phyloP scores from a whole-genome alignment of 2,329 filamentous ascomycete genomes.

The Colletotrichum sp. region DNA sequence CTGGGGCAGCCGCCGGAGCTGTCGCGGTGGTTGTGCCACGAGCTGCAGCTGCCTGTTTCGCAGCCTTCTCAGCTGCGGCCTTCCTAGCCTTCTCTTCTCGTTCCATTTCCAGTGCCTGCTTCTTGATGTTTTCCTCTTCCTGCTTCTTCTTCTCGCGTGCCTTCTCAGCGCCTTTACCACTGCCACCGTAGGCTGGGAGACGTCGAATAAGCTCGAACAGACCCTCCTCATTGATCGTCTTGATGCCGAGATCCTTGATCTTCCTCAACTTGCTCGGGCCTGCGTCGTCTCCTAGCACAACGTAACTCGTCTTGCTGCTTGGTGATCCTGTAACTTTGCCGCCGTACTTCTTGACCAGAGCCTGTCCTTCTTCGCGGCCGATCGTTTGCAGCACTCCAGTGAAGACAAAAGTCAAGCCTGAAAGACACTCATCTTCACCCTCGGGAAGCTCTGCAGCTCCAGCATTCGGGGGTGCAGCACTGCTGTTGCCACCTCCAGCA shows the following conservation, averaged over 20 bases:
- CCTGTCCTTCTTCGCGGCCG: slow-evolving; percentile 83
- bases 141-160: slow-evolving; percentile 83
- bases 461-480: slow-evolving; percentile 64
- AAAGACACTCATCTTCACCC: slow-evolving; percentile 87
- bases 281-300: slow-evolving; percentile 89
- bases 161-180: slow-evolving; percentile 86
- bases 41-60: slow-evolving; percentile 54
- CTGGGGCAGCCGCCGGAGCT: slow-evolving; percentile 42
- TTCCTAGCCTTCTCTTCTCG: slow-evolving; percentile 71
- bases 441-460: slow-evolving; percentile 76
- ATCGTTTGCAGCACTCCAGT: slow-evolving; percentile 85
- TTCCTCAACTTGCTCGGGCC: slow-evolving; percentile 92
- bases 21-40: slow-evolving; percentile 43
- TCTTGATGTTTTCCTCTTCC: slow-evolving; percentile 82
- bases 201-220: slow-evolving; percentile 83
- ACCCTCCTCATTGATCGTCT: slow-evolving; percentile 93
- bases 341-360: slow-evolving; percentile 89
- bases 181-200: slow-evolving; percentile 85
- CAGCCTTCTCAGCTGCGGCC: slow-evolving; percentile 56
- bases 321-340: slow-evolving; percentile 87
- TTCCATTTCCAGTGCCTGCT: slow-evolving; percentile 86
- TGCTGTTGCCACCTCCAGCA: slow-evolving; percentile 63
- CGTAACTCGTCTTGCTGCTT: slow-evolving; percentile 92
- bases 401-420: slow-evolving; percentile 91
- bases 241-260: slow-evolving; percentile 79